Percentiles rank a stretch among this genome's conserved stretches.
Evolutionary conservation across 2,329 filamentous ascomycete species (phyloP).

Genomic region (Chaetomiaceae sp.): DNA sequence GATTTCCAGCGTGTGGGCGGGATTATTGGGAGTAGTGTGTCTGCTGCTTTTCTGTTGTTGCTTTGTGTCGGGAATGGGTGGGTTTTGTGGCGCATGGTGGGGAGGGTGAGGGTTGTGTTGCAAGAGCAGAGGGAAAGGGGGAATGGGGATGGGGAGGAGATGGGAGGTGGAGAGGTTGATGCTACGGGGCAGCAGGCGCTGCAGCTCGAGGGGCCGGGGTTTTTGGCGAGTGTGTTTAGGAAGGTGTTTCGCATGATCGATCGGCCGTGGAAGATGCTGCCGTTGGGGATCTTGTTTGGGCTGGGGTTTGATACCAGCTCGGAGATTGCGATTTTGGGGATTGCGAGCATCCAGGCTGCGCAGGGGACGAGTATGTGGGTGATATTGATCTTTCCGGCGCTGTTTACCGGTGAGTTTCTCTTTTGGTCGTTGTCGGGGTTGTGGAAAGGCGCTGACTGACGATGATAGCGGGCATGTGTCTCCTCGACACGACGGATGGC

Average conservation of each 20-base stretch:
- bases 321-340: constrained; percentile 87
- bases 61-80: constrained; percentile 81
- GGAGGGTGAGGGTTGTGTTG: constrained; percentile 61
- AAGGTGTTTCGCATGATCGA: constrained; percentile 71
- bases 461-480: constrained; percentile 76
- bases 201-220: constrained; percentile 71
- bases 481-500: constrained; percentile 87
- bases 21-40: constrained; percentile 85
- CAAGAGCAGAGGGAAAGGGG: constrained; percentile 31
- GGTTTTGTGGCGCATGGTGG: constrained; percentile 75
- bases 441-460: not conserved
- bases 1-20: constrained; percentile 75
- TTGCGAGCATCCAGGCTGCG: constrained; percentile 80
- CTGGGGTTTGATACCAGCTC: constrained; percentile 94
- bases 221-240: constrained; percentile 67
- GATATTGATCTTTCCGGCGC: constrained; percentile 82
- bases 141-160: constrained; percentile 27
- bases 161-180: constrained; percentile 19
- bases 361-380: constrained; percentile 89
- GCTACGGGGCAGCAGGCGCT: constrained; percentile 46
- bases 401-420: constrained; percentile 68
- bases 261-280: constrained; percentile 93
- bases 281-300: constrained; percentile 81
- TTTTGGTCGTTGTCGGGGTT: not conserved
- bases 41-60: constrained; percentile 75